Base-by-base conservation (phyloP, 2,329 filamentous ascomycete species). In the Colletotrichum graminicola region DNA sequence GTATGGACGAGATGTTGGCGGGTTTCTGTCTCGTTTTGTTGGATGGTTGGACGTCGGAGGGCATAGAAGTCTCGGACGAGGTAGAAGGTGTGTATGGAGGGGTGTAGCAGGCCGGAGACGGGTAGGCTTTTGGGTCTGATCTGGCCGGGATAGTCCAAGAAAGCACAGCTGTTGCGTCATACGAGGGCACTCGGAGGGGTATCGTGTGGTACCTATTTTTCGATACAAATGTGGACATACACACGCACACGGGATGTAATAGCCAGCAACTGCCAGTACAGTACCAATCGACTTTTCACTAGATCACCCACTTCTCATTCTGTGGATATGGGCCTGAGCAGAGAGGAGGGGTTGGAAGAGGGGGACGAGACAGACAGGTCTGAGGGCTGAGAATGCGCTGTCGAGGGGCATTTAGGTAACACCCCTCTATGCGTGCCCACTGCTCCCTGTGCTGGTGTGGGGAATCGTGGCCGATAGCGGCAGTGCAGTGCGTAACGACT, bases 151-250 rank as follows among this genome's bases (percentile, higher is more conserved):
- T n/a, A 45, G n/a, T 52, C 36, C 45, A 23, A 23, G 29, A 14
- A 39, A 65, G 39, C 32, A 29, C 43, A 65, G 62, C 63, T 62
- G 67, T 67, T 71, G 66, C 64, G 68, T 71, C 68, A 71, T 67
- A 65, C 18, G 57, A 67, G 52, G 59, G 56, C 21, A 18, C 10
- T 34, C 18, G 8, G 51, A 55, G 51, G 51, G 29, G 10, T 56
- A 49, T 68, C 66, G 52, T 39, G 52, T 68, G 43, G 52, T 29
- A 41, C 62, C 14, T 39, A 10, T n/a, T 45, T n/a, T 45, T 45
- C 14, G 2, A 62, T 41, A 49, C 41, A 61, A 61, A 67, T 56
- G 56, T 71, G 67, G 62, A 51, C 63, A 56, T 62, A 56, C 16
- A 16, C 41, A 21, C 36, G 12, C 45, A 29, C 41, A 54, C n/a